Base-by-base conservation (phyloP, 2,329 filamentous ascomycete genomes). In the Cytospora piceae region DNA sequence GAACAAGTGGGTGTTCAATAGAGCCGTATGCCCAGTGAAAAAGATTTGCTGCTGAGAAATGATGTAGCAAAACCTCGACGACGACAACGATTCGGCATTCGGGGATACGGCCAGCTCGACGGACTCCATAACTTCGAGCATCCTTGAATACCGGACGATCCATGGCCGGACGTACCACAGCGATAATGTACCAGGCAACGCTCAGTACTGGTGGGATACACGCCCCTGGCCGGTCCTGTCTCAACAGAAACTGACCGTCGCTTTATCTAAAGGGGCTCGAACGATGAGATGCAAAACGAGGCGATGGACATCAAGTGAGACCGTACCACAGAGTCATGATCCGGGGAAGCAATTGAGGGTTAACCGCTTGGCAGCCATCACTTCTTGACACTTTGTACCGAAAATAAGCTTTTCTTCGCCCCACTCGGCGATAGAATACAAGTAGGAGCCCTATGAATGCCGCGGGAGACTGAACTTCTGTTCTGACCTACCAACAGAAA, bases 171-270 rank as follows among this genome's bases (percentile, higher is more conserved):
- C 67, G 11, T 68, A 68, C 24, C 64, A 68, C 58, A 68, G 67
- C 52, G 61, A 67, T 24, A 29, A 67, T 54, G 57, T 66, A 20
- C 55, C 49, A 22, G 64, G 55, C 31, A 67, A 56, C 8, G 67
- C 67, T 27, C 62, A 65, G 22, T 68, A 68, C 61, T 68, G 67
- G 67, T 68, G 51, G 39, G 61, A 22, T 29, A 6, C 17, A n/a
- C 37, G 24, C 31, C n/a, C 29, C 34, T 32, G 14, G 17, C 69
- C 88, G 86, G 87, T 34, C 17, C 17, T 11, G n/a, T 22, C 53
- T 49, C 53, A 52, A 27, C 42, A 22, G 11, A 37, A 54, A 27
- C 51, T 65, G 59, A 65, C 37, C 4, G 56, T 20, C 5, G 20
- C 46, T 37, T 20, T 14, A 37, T 15, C 3, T 27, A 8, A 55